These are phyloP conservation scores for Eutrema japonicum DNA, from an alignment of 345 rosid genomes.

Conservation along the genomic window DNA sequence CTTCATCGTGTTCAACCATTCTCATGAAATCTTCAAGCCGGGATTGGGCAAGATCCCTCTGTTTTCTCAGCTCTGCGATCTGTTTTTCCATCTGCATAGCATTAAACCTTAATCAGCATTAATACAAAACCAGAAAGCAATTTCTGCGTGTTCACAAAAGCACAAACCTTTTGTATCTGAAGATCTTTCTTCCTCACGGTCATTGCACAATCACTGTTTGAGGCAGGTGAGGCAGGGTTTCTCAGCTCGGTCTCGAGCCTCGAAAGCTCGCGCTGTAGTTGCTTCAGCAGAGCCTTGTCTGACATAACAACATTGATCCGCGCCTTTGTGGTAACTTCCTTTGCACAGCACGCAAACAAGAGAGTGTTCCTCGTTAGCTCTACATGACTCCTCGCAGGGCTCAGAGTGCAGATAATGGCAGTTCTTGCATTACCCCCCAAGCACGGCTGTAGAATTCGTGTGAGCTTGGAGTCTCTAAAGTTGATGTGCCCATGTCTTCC, in stretches of 20 bases:
- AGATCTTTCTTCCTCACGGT: slow-evolving; percentile 81
- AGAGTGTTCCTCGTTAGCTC: slow-evolving; percentile 97
- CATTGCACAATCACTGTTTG: slow-evolving; percentile 64
- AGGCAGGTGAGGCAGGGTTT: slow-evolving; percentile 64
- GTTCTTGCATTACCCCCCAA: slow-evolving; percentile 98
- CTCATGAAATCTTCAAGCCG: slow-evolving; percentile 75
- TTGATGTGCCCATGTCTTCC: slow-evolving; percentile 95
- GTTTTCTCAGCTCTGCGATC: slow-evolving; percentile 70
- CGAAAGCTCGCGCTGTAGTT: slow-evolving; percentile 85
- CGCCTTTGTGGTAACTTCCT: slow-evolving; percentile 92
- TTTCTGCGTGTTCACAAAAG: not conserved
- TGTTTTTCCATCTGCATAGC: slow-evolving; percentile 80
- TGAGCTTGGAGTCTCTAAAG: slow-evolving; percentile 96
- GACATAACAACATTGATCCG: slow-evolving; percentile 98
- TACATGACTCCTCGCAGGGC: slow-evolving; percentile 97
- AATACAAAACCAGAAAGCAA: slow-evolving; percentile 11
- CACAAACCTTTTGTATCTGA: slow-evolving; percentile 80
- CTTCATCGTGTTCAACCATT: slow-evolving; percentile 61
- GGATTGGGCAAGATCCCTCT: slow-evolving; percentile 84
- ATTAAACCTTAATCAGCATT: slow-evolving; percentile 7
- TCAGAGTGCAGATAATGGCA: slow-evolving; percentile 91
- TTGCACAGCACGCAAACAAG: slow-evolving; percentile 95
- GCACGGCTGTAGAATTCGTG: slow-evolving; percentile 93
- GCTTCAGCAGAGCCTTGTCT: slow-evolving; percentile 94
- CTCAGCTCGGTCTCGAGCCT: slow-evolving; percentile 87